Evolutionary conservation across 768 basidiomycete species (phyloP).

Genomic region (Mycena haematopus): DNA sequence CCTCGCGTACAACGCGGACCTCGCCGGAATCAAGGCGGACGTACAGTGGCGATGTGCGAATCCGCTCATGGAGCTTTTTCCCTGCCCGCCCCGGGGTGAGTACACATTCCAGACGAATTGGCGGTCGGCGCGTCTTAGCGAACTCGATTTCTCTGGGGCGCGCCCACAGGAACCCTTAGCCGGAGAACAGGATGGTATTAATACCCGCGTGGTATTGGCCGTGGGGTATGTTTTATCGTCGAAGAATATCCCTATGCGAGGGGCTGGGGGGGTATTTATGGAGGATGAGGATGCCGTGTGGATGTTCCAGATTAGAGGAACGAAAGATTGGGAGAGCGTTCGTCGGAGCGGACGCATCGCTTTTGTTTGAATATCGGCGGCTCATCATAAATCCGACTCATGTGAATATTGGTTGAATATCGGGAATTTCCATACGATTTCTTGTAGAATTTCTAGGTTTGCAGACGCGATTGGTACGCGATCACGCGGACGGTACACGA

Average conservation of each 20-base stretch:
- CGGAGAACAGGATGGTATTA: neutral
- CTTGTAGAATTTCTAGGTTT: no score
- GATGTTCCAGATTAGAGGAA: conserved; percentile 14
- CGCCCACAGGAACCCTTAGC: neutral
- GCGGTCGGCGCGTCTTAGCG: conserved; percentile 8
- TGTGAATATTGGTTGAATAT: no score
- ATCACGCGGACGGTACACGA: no score
- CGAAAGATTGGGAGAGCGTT: conserved; percentile 18
- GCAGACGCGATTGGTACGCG: no score
- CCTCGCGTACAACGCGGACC: conserved; percentile 8
- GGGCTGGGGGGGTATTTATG: conserved; percentile 12
- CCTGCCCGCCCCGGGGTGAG: conserved; percentile 17
- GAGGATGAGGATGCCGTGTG: conserved; percentile 21
- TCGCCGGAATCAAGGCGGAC: neutral
- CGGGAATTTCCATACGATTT: no score
- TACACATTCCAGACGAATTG: conserved; percentile 15
- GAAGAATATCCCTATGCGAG: conserved; percentile 12
- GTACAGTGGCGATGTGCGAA: conserved; percentile 15
- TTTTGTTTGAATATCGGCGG: neutral
- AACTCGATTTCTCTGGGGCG: conserved; percentile 25
- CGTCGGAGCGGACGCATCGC: conserved; percentile 4
- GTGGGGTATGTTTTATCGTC: neutral
- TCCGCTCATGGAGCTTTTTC: conserved; percentile 3
- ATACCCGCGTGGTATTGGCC: conserved; percentile 4
- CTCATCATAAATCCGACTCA: no score